phyloP scores from a whole-genome alignment of 1,139 yeast genomes.

The Geotrichum bryndzae region DNA sequence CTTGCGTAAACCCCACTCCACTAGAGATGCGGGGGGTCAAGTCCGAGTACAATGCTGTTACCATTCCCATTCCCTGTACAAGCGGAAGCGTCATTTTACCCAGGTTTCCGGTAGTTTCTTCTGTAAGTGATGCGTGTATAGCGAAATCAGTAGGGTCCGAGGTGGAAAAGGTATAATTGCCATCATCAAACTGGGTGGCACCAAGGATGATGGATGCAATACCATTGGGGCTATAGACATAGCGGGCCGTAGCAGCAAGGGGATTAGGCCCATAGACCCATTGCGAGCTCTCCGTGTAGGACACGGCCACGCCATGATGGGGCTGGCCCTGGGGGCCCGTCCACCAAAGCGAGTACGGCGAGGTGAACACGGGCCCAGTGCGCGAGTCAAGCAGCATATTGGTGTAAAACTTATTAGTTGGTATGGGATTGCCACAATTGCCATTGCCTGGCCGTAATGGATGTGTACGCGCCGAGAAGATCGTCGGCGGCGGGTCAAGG shows the following conservation, averaged over 20 bases:
- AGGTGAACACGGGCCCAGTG: conserved; percentile 30
- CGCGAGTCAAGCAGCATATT: conserved; percentile 59
- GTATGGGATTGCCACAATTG: conserved; percentile 42
- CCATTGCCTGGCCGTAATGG: conserved; percentile 9
- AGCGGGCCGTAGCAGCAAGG: conserved; percentile 29
- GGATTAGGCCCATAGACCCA: conserved; percentile 61
- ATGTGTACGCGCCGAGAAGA: conserved; percentile 5
- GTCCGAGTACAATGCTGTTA: conserved; percentile 53
- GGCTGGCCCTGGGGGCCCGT: background rate
- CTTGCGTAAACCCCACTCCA: conserved; percentile 46
- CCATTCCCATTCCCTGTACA: conserved; percentile 73
- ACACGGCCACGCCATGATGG: conserved; percentile 58
- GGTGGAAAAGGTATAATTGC: conserved; percentile 27
- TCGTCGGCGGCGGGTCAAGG: conserved; percentile 2
- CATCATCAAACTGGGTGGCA: conserved; percentile 28
- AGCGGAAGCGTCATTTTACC: conserved; percentile 37
- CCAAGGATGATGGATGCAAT: conserved; percentile 35
- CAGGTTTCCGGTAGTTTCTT: conserved; percentile 35
- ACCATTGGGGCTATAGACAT: conserved; percentile 37
- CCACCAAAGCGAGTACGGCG: conserved; percentile 10
- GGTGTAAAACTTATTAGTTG: conserved; percentile 80
- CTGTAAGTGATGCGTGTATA: conserved; percentile 49
- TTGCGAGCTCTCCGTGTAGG: conserved; percentile 53
- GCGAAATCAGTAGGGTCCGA: conserved; percentile 40
- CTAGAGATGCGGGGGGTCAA: conserved; percentile 52